Conservation (phyloP, 2,329 filamentous ascomycete species). For the Penicillium sp. region DNA sequence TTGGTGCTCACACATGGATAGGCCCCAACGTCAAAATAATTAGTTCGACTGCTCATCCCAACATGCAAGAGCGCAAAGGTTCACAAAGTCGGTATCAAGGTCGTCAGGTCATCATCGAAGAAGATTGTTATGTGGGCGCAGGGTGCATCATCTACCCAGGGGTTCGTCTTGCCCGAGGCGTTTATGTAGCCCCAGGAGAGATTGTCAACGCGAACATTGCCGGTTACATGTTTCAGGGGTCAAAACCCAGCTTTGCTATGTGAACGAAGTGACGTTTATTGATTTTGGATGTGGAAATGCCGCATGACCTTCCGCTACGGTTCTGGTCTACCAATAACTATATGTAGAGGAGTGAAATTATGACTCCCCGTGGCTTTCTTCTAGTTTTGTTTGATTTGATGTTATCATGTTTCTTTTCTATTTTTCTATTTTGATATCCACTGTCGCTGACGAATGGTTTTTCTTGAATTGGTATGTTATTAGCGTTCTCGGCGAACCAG, state of each 20-base stretch:
- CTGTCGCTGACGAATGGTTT: background rate
- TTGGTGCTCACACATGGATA: conserved; percentile 68
- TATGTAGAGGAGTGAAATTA: background rate
- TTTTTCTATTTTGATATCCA: conserved; percentile 9
- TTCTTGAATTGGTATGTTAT: background rate
- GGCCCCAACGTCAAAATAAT: conserved; percentile 86
- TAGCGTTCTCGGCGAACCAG: background rate
- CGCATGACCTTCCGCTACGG: background rate
- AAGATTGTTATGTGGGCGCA: conserved; percentile 65
- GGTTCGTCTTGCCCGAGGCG: conserved; percentile 42
- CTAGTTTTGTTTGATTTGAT: background rate
- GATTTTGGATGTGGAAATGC: background rate
- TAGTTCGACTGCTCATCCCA: conserved; percentile 69
- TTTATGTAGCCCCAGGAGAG: conserved; percentile 47
- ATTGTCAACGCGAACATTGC: conserved; percentile 45
- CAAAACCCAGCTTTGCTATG: conserved; percentile 42
- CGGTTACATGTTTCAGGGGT: conserved; percentile 42
- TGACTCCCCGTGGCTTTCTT: background rate
- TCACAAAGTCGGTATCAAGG: conserved; percentile 70
- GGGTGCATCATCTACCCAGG: conserved; percentile 57
- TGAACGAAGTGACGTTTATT: conserved; percentile 20
- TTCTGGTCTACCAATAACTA: background rate
- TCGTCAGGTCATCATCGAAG: conserved; percentile 71
- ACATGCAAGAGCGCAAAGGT: conserved; percentile 71
- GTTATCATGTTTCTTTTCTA: background rate